Conservation (phyloP, 2,329 filamentous ascomycete species). For the Sporothrix pseudoabietina region DNA sequence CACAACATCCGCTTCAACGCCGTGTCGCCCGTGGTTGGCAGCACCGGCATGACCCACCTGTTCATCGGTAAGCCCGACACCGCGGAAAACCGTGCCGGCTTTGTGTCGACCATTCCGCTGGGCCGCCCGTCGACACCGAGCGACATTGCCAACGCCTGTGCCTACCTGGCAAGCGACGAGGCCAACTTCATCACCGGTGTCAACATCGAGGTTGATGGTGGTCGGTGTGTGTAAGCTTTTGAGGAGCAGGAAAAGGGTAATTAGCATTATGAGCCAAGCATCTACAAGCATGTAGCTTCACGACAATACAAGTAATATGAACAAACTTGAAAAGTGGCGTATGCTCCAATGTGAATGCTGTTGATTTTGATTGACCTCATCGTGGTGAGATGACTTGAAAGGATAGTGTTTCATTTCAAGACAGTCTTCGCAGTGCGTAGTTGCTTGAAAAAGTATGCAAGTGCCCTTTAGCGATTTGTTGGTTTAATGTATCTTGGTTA, state of each 20-base stretch:
- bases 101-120: conserved; percentile 58
- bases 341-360: not conserved
- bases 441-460: too few species aligned
- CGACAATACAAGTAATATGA: not conserved
- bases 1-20: conserved; percentile 73
- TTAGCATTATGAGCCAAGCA: not conserved
- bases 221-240: conserved; percentile 30
- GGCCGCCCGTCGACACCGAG: conserved; percentile 58
- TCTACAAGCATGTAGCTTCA: not conserved
- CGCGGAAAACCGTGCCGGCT: conserved; percentile 59
- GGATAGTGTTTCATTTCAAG: too few species aligned
- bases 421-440: too few species aligned
- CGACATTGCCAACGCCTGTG: conserved; percentile 71
- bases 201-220: conserved; percentile 60
- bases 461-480: too few species aligned
- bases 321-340: not conserved
- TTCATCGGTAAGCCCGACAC: conserved; percentile 66
- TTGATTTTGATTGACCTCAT: not conserved
- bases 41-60: conserved; percentile 57
- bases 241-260: not conserved
- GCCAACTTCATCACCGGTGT: conserved; percentile 71
- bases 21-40: conserved; percentile 68
- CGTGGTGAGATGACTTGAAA: not conserved
- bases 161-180: conserved; percentile 72
- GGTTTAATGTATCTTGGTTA: too few species aligned